phyloP scores from a whole-genome alignment of 2,329 filamentous ascomycete species.

The Claviceps fusiformis region DNA sequence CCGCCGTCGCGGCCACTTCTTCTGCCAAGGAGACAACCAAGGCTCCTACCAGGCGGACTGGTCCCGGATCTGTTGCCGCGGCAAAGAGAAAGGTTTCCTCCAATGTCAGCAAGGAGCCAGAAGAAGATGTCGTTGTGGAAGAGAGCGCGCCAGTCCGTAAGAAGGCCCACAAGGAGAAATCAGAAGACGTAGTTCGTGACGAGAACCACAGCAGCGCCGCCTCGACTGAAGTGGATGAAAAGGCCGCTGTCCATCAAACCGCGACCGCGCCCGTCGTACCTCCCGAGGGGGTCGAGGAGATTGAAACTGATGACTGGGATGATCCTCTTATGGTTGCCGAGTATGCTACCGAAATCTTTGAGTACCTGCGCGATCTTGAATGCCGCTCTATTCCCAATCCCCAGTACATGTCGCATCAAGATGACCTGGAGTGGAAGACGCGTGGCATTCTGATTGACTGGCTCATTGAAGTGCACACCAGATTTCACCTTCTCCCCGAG shows the following conservation, averaged over 20 bases:
- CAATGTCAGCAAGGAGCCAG: conserved; percentile 34
- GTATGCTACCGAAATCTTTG: conserved; percentile 94
- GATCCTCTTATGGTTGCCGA: conserved; percentile 97
- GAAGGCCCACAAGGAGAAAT: conserved; percentile 36
- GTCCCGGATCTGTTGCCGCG: conserved; percentile 50
- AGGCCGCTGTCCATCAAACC: conserved; percentile 6
- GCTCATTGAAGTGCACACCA: conserved; percentile 95
- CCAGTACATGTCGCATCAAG: conserved; percentile 89
- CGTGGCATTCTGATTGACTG: conserved; percentile 94
- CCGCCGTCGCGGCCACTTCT: conserved; percentile 28
- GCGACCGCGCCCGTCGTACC: neutral
- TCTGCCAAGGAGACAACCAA: conserved; percentile 53
- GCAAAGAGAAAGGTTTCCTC: conserved; percentile 56
- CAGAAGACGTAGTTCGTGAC: conserved; percentile 24
- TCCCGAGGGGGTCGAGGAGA: neutral
- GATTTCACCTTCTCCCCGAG: conserved; percentile 89
- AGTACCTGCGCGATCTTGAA: conserved; percentile 84
- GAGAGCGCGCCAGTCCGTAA: conserved; percentile 57
- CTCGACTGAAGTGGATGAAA: conserved; percentile 16
- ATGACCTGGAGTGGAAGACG: conserved; percentile 96
- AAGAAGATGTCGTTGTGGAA: conserved; percentile 44
- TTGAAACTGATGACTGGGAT: conserved; percentile 78
- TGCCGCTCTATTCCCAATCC: conserved; percentile 68
- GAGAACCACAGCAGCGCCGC: conserved; percentile 28
- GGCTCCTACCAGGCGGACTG: conserved; percentile 56